These are phyloP conservation scores for Pseudopediastrum boryanum DNA, from an alignment of 139 green algal genomes.

Conservation along the genomic window DNA sequence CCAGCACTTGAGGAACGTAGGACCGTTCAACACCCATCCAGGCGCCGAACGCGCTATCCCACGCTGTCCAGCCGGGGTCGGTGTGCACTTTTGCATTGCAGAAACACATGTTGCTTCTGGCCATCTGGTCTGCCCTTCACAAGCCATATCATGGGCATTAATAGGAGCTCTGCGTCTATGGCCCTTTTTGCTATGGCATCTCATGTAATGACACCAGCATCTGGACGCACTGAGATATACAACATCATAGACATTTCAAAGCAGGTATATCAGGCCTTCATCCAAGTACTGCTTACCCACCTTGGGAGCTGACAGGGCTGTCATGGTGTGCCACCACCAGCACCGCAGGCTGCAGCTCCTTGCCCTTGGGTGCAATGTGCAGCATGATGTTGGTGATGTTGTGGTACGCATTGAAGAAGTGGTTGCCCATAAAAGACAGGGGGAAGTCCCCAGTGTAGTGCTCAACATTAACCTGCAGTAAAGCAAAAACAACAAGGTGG, in stretches of 20 bases:
- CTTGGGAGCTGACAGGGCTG: slow-evolving; percentile 28
- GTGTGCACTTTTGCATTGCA: too few species aligned
- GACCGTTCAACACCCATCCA: too few species aligned
- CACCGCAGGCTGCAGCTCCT: slow-evolving; percentile 21
- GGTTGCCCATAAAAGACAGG: background rate
- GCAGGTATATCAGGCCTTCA: background rate
- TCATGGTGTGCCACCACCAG: slow-evolving; percentile 39
- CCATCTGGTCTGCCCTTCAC: background rate
- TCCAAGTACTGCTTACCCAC: background rate
- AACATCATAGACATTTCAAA: background rate
- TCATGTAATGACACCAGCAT: background rate
- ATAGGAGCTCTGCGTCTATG: background rate
- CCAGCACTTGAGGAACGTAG: too few species aligned
- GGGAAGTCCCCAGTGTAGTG: background rate
- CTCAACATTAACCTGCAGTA: background rate
- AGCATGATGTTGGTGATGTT: slow-evolving; percentile 40
- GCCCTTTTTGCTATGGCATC: too few species aligned
- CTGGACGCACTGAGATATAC: background rate
- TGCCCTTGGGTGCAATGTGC: slow-evolving; percentile 10
- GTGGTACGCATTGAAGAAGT: slow-evolving; percentile 6
- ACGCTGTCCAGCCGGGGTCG: too few species aligned
- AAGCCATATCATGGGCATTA: background rate
- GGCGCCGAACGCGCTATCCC: too few species aligned
- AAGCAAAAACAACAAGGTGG: too few species aligned
- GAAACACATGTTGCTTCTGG: background rate